A percentile compares a stretch with the other conserved stretches of the same genome.
These are phyloP conservation scores for Clavulina sp. DNA, from an alignment of 768 basidiomycete species.

Conservation along the genomic window DNA sequence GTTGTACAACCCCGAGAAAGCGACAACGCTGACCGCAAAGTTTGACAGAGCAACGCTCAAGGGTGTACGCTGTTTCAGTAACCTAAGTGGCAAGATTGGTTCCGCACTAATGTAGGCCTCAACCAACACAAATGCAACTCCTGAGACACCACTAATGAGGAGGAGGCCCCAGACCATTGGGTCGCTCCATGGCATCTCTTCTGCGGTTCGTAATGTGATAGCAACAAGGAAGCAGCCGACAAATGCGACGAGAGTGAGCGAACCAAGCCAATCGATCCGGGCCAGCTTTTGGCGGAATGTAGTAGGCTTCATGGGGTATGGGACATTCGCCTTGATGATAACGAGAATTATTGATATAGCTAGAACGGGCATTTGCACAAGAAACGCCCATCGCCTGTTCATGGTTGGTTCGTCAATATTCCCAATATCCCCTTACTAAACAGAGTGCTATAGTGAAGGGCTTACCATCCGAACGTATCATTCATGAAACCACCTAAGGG, in stretches of 20 bases:
- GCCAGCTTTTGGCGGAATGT: slow-evolving; percentile 42
- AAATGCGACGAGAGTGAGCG: slow-evolving; percentile 53
- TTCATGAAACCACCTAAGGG: slow-evolving; percentile 28
- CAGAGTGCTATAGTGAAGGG: not conserved
- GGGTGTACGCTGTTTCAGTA: slow-evolving; percentile 64
- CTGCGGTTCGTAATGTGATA: slow-evolving; percentile 60
- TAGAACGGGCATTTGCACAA: slow-evolving; percentile 66
- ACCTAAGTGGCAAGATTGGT: slow-evolving; percentile 78
- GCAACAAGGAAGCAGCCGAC: slow-evolving; percentile 58
- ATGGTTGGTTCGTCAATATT: not conserved
- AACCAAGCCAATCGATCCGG: slow-evolving; percentile 75
- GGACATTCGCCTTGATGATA: slow-evolving; percentile 59
- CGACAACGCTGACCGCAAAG: slow-evolving; percentile 55
- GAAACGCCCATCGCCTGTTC: slow-evolving; percentile 68
- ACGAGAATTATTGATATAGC: slow-evolving; percentile 54
- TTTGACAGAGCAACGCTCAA: slow-evolving; percentile 66
- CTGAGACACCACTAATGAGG: slow-evolving; percentile 34
- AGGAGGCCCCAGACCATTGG: slow-evolving; percentile 56
- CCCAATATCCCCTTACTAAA: not conserved
- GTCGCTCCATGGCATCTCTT: slow-evolving; percentile 60
- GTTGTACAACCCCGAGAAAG: slow-evolving; percentile 51
- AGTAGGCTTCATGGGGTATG: slow-evolving; percentile 48
- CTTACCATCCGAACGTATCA: slow-evolving; percentile 72
- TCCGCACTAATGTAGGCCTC: slow-evolving; percentile 64
- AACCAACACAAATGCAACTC: slow-evolving; percentile 48